phyloP scores from a whole-genome alignment of 2,329 filamentous ascomycete genomes.

The Gremmenia infestans region DNA sequence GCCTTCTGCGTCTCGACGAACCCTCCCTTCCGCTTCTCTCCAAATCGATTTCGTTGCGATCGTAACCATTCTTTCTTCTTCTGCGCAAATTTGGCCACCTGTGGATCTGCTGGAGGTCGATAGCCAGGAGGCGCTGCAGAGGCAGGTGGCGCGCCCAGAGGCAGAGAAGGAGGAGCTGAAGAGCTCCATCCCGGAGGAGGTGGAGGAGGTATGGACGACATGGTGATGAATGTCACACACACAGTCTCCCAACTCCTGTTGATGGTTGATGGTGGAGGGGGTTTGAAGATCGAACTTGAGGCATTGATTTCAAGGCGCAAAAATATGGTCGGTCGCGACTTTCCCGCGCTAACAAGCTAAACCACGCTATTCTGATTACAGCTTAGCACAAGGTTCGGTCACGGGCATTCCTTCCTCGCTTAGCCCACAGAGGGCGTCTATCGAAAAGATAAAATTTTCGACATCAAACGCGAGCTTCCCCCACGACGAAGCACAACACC shows the following conservation, averaged over 20 bases:
- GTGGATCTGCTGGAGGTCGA: constrained; percentile 72
- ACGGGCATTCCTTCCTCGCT: neutral
- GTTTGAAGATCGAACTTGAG: neutral
- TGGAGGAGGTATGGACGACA: constrained; percentile 58
- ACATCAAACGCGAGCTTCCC: constrained; percentile 32
- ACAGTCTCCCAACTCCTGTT: constrained; percentile 25
- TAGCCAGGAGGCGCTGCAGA: constrained; percentile 81
- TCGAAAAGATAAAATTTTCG: neutral
- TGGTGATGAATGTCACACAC: constrained; percentile 33
- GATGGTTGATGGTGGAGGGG: constrained; percentile 11
- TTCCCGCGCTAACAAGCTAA: neutral
- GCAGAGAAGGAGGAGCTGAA: constrained; percentile 45
- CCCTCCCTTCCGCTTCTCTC: constrained; percentile 92
- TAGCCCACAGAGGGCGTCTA: neutral
- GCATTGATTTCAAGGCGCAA: neutral
- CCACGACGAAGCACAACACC: constrained; percentile 29
- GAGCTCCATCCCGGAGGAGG: constrained; percentile 64
- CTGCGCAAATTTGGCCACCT: constrained; percentile 89
- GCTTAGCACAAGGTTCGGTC: too few relatives aligned
- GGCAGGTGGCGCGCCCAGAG: constrained; percentile 39
- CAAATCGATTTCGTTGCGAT: constrained; percentile 84
- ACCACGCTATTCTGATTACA: too few relatives aligned
- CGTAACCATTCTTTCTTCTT: constrained; percentile 99
- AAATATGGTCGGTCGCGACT: neutral
- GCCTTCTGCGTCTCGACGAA: constrained; percentile 98